Base-by-base conservation (phyloP, 371 early-diverging fungal species). In the Mucor velutinosus region DNA sequence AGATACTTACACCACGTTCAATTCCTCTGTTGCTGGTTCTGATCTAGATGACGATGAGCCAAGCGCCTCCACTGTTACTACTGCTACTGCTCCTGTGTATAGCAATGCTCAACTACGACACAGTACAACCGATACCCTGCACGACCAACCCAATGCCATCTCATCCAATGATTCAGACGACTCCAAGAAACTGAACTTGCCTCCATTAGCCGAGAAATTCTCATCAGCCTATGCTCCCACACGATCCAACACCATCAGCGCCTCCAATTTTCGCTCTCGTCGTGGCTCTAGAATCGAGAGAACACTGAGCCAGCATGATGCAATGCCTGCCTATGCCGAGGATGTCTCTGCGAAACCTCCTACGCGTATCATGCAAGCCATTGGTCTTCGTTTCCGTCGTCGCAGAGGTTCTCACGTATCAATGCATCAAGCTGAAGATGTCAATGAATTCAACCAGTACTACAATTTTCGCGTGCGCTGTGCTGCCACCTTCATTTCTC, bases 401-500 rank as follows among this genome's bases (percentile, higher is more conserved):
- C 49, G 69, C 64, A 32, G 60, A 59, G 64, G 64, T 7, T 64
- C 69, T 27, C 64, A 63, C 51, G 33, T 64, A 4, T 69, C 64
- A 7, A 4, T 58, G 25, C 21, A 25, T 1, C 64, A 64, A 59
- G 39, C 69, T 27, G 51, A 58, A 2, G 32, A 49, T 51, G 47
- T 69, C 27, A 29, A 21, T 7, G 69, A 69, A 17, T 69, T 64
- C 29, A 69, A 69, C 27, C 49, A 32, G 19, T 69, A 64, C 23
- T 69, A 64, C 25, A 69, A 69, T 21, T 69, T 69, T 14, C 58
- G 69, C 7, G 69, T 69, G 7, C 69, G 69, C 8, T 58, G 69
- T 61, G 69, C 69, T 37, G 63, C 69, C 5, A 41, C 79, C 55
- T 94, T 88, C 66, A 90, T 94, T 30, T 77, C 87, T 27, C 74